Base-by-base conservation (phyloP, 352 stramenopile genomes). In the Phytophthora hibernalis region DNA sequence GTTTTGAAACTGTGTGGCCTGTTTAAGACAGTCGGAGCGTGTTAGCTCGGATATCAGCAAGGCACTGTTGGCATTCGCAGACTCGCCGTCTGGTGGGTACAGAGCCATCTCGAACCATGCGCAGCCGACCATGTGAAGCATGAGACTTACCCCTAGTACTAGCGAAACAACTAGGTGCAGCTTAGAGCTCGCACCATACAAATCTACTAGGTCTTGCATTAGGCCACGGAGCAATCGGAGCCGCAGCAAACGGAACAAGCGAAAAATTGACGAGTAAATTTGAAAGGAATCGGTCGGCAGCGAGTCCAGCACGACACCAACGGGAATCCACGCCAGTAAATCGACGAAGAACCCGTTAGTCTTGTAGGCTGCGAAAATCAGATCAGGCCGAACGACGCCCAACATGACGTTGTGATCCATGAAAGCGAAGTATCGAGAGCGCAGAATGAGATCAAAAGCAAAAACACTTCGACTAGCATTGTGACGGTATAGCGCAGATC, bases 101-200 rank as follows among this genome's bases (percentile, higher is more conserved):
- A 82, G 63, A 0, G 83, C 69, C 65, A 90, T 88, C 1, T 85
- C 58, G 38, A 90, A 92, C 83, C 83, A 92, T 15, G 87, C 44
- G 53, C 83, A 92, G 1, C 79, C 83, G 0, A 72, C 77, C 21
- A 88, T 51, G 54, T 92, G 83, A 37, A 89, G 69, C n/a, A 77
- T 65, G 2, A 92, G 68, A 2, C 77, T 82, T 16, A 92, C 83
- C 7, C 61, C 71, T 9, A 92, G 45, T 0, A 89, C 53, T 2
- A 92, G 65, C 8, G 76, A 78, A 7, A 82, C 38, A 0, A 79
- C 74, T 2, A 58, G 68, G 28, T 83, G 76, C 10, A 79, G 60
- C 21, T 89, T 87, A 2, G 80, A 90, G 37, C 73, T 86, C 28
- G 84, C 56, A 2, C 67, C 65, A 2, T 74, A 78, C 2, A 77